Evolutionary conservation across 352 stramenopile species (phyloP), one percentile per base, ranked within the genome.

Genomic region (Globisporangium solare): DNA sequence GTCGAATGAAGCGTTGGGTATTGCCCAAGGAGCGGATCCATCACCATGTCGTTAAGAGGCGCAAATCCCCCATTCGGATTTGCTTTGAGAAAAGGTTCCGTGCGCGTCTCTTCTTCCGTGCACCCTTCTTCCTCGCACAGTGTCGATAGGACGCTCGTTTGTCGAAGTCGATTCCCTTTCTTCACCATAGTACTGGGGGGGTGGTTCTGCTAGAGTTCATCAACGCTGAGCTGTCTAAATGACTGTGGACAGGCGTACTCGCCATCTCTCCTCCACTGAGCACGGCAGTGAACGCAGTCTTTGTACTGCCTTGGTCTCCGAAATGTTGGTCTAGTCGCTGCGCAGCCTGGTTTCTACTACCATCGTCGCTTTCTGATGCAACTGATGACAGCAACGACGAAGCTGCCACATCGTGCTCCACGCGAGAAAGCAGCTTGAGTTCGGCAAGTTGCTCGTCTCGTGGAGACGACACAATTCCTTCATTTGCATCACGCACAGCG

Each of bases 371-470:
- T 35, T 37, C 3, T 14, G 15, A 17, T 37, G 20, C 24, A 21
- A 5, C n/a, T 20, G 27, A 35, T 35, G 27, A 35, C 27, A 35
- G 14, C 15, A 31, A 39, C 21, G 20, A 11, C 15, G 35, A 47
- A 13, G 50, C 11, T 2, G 50, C 41, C 50, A 37, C 35, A 6
- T 47, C 50, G 18, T 74, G 63, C 51, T 79, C 69, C 0, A 61
- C 65, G 47, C 74, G 70, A 50, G 70, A 59, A 21, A 85, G 62
- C 22, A 85, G 27, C 17, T 73, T 66, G 12, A 85, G 74, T 41
- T 85, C 72, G 13, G 61, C 66, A 52, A 83, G 61, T 18, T 80
- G 70, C 24, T 81, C 68, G 32, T 66, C 47, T n/a, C 17, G 22
- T 40, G 32, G 31, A n/a, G 31, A 31, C 7, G 27, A 35, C 27